Evolutionary conservation across 1,139 yeast species (phyloP).

Genomic region (Pichia sp.): DNA sequence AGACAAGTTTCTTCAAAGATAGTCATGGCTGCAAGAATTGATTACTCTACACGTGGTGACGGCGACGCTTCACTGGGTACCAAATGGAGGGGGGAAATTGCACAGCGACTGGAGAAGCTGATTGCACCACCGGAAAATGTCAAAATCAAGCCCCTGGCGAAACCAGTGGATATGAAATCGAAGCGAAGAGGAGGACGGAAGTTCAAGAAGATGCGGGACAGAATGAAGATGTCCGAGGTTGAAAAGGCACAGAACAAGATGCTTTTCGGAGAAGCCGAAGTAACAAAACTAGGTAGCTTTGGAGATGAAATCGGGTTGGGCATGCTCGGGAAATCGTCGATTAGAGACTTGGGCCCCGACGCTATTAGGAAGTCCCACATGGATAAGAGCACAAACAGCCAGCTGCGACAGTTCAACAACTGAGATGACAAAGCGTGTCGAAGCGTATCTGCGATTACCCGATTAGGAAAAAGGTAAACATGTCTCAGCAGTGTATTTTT

Average conservation of each 20-base stretch:
- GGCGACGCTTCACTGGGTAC: slow-evolving; percentile 43
- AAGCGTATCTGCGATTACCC: not conserved
- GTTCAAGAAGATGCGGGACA: slow-evolving; percentile 71
- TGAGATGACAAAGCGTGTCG: not conserved
- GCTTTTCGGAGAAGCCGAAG: slow-evolving; percentile 73
- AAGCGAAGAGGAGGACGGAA: slow-evolving; percentile 85
- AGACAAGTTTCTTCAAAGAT: slow-evolving; percentile 76
- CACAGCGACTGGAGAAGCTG: slow-evolving; percentile 58
- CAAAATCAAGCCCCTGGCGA: slow-evolving; percentile 69
- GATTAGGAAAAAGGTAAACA: too few relatives aligned
- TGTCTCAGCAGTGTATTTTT: too few relatives aligned
- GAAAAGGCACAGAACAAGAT: slow-evolving; percentile 79
- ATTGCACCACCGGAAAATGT: slow-evolving; percentile 69
- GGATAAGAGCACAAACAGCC: not conserved
- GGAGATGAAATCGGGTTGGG: slow-evolving; percentile 86
- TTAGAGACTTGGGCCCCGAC: slow-evolving; percentile 24
- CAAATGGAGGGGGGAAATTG: slow-evolving; percentile 52
- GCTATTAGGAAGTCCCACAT: slow-evolving; percentile 32
- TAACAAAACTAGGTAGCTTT: slow-evolving; percentile 48
- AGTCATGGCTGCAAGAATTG: slow-evolving; percentile 79
- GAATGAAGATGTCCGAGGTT: slow-evolving; percentile 71
- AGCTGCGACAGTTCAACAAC: not conserved
- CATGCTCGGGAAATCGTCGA: slow-evolving; percentile 41
- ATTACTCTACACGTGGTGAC: slow-evolving; percentile 23
- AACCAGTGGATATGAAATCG: slow-evolving; percentile 70